Conservation (phyloP, 1,284 basidiomycete species). For the Acaromyces ingoldii region DNA sequence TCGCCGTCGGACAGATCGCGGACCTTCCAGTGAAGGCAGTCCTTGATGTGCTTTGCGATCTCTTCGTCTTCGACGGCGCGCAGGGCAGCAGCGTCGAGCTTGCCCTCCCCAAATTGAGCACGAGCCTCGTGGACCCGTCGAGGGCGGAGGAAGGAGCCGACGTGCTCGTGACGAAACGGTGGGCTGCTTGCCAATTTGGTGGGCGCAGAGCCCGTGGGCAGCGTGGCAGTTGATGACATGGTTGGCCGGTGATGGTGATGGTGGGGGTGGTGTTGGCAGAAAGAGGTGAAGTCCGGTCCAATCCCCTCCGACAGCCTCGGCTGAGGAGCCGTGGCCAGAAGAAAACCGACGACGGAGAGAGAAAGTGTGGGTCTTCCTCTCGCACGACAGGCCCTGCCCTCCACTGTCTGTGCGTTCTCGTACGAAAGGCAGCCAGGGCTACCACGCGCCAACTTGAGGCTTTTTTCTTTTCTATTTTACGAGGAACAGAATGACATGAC, state of each 20-base stretch:
- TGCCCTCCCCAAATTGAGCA: slow-evolving; percentile 53
- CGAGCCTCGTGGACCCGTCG: slow-evolving; percentile 57
- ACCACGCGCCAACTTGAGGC: too few species aligned
- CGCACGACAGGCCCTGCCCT: too few species aligned
- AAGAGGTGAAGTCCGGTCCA: too few species aligned
- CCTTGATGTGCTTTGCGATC: slow-evolving; percentile 57
- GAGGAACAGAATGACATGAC: too few species aligned
- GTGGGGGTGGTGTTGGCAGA: too few species aligned
- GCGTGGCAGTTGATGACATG: slow-evolving; percentile 5
- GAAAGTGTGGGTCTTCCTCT: too few species aligned
- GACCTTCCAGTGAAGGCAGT: slow-evolving; percentile 59
- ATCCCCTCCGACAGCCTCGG: too few species aligned
- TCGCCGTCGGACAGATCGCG: slow-evolving; percentile 64
- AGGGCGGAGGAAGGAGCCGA: slow-evolving; percentile 57
- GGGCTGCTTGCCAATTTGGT: slow-evolving; percentile 16
- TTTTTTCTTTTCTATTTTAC: too few species aligned
- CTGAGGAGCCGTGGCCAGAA: too few species aligned
- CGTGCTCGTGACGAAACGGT: slow-evolving; percentile 21
- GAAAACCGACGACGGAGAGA: too few species aligned
- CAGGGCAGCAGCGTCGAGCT: slow-evolving; percentile 55
- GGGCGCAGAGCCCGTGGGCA: slow-evolving; percentile 16
- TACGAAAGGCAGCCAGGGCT: too few species aligned
- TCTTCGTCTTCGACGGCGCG: slow-evolving; percentile 59
- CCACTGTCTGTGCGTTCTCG: too few species aligned
- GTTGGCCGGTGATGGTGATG: not conserved